A percentile compares a stretch with the other conserved stretches of the same genome.
These are phyloP conservation scores for Boletus smithii DNA, from an alignment of 1,284 basidiomycete genomes.

Conservation along the genomic window DNA sequence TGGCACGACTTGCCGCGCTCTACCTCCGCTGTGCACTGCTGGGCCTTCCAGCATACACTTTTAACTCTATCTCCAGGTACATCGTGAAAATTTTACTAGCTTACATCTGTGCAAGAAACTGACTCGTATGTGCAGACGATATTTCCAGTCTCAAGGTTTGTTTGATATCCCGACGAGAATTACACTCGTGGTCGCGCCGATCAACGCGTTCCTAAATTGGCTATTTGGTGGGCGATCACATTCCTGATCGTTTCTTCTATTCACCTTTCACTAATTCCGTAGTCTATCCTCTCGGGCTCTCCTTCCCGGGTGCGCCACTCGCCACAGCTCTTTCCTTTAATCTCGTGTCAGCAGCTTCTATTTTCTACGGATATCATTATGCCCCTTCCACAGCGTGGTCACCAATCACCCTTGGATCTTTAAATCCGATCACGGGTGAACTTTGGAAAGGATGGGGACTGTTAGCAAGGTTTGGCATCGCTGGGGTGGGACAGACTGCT, in stretches of 20 bases:
- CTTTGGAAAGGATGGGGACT: constrained; percentile 73
- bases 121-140: constrained; percentile 50
- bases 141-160: constrained; percentile 87
- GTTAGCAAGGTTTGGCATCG: constrained; percentile 71
- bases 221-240: constrained; percentile 57
- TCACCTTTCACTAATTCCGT: constrained; percentile 37
- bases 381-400: constrained; percentile 74
- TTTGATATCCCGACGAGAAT: constrained; percentile 88
- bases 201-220: constrained; percentile 86
- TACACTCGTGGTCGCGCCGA: constrained; percentile 80
- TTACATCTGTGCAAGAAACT: constrained; percentile 2
- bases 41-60: constrained; percentile 87
- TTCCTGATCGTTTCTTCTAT: constrained; percentile 1
- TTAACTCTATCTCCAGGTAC: constrained; percentile 68
- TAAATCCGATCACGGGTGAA: constrained; percentile 65
- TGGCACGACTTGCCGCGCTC: constrained; percentile 73
- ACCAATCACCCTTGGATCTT: constrained; percentile 23
- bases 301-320: constrained; percentile 92
- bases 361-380: constrained; percentile 72
- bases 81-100: constrained; percentile 11
- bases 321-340: constrained; percentile 90
- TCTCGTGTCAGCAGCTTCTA: constrained; percentile 67
- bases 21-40: constrained; percentile 80
- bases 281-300: constrained; percentile 79
- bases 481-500: constrained; percentile 67